A percentile compares a stretch with the other conserved stretches of the same genome.
These are phyloP conservation scores for Diaporthe australafricana DNA, from an alignment of 2,329 filamentous ascomycete genomes.

Conservation along the genomic window DNA sequence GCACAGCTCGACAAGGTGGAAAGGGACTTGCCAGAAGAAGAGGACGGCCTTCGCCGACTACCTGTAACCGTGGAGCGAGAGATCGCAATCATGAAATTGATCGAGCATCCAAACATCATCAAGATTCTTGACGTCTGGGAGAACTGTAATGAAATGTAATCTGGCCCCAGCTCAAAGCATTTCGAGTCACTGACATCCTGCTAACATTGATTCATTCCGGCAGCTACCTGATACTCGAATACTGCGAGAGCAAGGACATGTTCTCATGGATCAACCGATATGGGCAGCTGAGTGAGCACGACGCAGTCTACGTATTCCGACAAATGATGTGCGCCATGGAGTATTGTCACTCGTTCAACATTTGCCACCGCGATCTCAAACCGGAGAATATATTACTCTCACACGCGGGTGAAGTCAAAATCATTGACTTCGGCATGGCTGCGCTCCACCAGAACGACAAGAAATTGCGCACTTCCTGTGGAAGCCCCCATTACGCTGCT, in stretches of 20 bases:
- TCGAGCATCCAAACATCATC: constrained; percentile 95
- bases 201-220: constrained; percentile 34
- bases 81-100: constrained; percentile 95
- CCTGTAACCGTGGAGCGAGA: constrained; percentile 93
- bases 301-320: constrained; percentile 86
- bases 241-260: constrained; percentile 82
- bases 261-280: constrained; percentile 86
- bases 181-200: neutral
- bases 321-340: constrained; percentile 93
- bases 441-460: constrained; percentile 85
- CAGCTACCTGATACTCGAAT: constrained; percentile 95
- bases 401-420: constrained; percentile 80
- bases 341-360: constrained; percentile 94
- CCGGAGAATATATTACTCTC: constrained; percentile 96
- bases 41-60: constrained; percentile 75
- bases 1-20: constrained; percentile 83
- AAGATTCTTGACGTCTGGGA: constrained; percentile 98
- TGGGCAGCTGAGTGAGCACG: constrained; percentile 81
- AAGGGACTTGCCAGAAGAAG: constrained; percentile 63
- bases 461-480: constrained; percentile 88
- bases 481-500: constrained; percentile 96
- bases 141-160: constrained; percentile 92
- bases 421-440: constrained; percentile 98
- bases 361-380: constrained; percentile 96
- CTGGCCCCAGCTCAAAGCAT: constrained; percentile 34